Evolutionary conservation across 495 filamentous ascomycete genomes (phyloP).

Genomic region (Bacidia rubella): DNA sequence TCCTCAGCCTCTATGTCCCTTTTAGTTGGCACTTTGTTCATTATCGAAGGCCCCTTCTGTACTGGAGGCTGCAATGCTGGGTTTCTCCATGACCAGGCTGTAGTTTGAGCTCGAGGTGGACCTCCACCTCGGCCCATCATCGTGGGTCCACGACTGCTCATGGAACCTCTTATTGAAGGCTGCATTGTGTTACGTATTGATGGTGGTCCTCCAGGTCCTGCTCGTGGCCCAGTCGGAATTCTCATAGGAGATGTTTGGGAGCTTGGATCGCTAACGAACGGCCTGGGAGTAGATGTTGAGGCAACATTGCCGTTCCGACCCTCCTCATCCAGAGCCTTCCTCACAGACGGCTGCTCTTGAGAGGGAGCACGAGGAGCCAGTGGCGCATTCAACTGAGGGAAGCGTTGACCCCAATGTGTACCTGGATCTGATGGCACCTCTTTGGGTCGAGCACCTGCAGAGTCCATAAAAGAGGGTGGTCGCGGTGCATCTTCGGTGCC

Average conservation of each 20-base stretch:
- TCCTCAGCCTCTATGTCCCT: constrained; percentile 14
- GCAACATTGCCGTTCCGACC: constrained; percentile 15
- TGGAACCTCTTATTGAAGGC: constrained; percentile 8
- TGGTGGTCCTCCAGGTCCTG: constrained; percentile 13
- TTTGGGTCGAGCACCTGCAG: not conserved
- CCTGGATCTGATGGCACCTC: constrained; percentile 1
- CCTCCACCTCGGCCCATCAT: constrained; percentile 8
- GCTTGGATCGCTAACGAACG: constrained; percentile 3
- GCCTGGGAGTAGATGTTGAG: constrained; percentile 1
- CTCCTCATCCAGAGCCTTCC: constrained; percentile 15
- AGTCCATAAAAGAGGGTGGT: not conserved
- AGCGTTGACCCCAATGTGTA: constrained; percentile 8
- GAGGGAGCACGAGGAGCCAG: constrained; percentile 1
- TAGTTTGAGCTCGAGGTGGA: constrained; percentile 9
- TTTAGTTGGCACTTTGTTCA: constrained; percentile 17
- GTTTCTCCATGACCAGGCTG: constrained; percentile 12
- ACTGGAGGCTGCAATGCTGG: constrained; percentile 6
- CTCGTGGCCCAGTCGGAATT: constrained; percentile 20
- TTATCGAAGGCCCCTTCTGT: constrained; percentile 18
- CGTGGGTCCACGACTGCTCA: constrained; percentile 7
- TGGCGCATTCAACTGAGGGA: constrained; percentile 1
- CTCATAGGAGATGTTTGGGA: constrained; percentile 14
- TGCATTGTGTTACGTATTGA: constrained; percentile 15
- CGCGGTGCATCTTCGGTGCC: not conserved
- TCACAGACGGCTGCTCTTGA: constrained; percentile 11